Base-by-base conservation (phyloP, 495 filamentous ascomycete species). In the Xylaria palmicola region DNA sequence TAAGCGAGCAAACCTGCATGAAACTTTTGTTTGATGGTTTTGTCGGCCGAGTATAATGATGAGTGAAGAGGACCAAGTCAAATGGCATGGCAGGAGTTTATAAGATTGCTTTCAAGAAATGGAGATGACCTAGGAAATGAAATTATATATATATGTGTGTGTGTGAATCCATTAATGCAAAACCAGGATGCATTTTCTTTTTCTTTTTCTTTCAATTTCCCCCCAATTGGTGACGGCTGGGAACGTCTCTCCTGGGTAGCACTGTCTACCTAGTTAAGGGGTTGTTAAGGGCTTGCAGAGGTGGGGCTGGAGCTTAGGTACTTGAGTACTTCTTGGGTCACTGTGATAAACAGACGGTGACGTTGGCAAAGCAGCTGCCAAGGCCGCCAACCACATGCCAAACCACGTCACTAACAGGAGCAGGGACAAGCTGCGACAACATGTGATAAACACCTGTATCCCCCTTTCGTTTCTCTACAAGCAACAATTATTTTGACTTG, bases 301-400 rank as follows among this genome's bases (percentile, higher is more conserved):
- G 32, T 6, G 32, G 32, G 32, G 6, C 32, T 6, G 32, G 6
- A 36, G 6, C 32, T 36, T 36, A 6, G 32, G 32, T 36, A 13
- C n/a, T n/a, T n/a, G n/a, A n/a, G n/a, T n/a, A n/a, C n/a, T n/a
- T n/a, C n/a, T n/a, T n/a, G n/a, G n/a, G n/a, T n/a, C n/a, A n/a
- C n/a, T n/a, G n/a, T n/a, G n/a, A n/a, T n/a, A n/a, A n/a, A 41
- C 34, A 26, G 41, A 47, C 13, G 34, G 48, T 51, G 50, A 53
- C 50, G 40, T 52, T 29, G 19, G 32, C 8, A 24, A 5, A 20
- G 44, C 20, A 44, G 29, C 12, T 30, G 59, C 50, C 52, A 61
- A 61, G 58, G 27, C 48, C 9, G 27, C 27, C 27, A 27, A 56
- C 56, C 52, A 59, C 43, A 62, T 59, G 60, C 60, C 29, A 49